phyloP scores from a whole-genome alignment of 257 asterid genomes.

The Plantago ovata region DNA sequence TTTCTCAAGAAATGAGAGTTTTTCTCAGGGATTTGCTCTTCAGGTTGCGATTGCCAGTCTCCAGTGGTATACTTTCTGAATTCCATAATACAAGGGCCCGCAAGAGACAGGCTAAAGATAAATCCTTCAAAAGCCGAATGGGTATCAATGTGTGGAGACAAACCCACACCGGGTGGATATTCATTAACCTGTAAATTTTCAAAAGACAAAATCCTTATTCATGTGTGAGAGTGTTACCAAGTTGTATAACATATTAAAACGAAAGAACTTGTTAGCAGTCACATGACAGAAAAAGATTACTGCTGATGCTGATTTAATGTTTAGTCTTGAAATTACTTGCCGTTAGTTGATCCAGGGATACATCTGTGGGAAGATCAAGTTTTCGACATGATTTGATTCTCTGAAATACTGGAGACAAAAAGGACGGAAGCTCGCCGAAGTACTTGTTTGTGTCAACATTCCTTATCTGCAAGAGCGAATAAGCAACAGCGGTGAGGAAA shows the following conservation, averaged over 20 bases:
- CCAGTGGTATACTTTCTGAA: slow-evolving; percentile 71
- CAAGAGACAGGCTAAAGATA: slow-evolving; percentile 90
- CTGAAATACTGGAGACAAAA: slow-evolving; percentile 55
- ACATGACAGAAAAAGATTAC: slow-evolving; percentile 1
- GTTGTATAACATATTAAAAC: slow-evolving; percentile 8
- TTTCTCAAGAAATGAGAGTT: slow-evolving; percentile 43
- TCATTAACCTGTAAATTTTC: slow-evolving; percentile 76
- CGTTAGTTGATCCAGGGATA: slow-evolving; percentile 73
- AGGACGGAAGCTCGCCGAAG: slow-evolving; percentile 85
- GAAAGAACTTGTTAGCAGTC: background rate
- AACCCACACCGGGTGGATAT: slow-evolving; percentile 89
- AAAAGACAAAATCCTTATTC: slow-evolving; percentile 4
- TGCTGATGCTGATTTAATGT: slow-evolving; percentile 4
- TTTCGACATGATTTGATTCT: slow-evolving; percentile 48
- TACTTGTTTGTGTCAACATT: slow-evolving; percentile 69
- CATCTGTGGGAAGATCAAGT: slow-evolving; percentile 36
- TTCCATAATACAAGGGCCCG: slow-evolving; percentile 97
- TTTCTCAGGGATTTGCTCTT: slow-evolving; percentile 29
- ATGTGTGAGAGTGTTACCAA: slow-evolving; percentile 7
- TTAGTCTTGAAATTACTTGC: slow-evolving; percentile 36
- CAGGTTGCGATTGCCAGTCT: slow-evolving; percentile 48
- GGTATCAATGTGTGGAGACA: slow-evolving; percentile 96
- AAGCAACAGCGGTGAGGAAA: background rate
- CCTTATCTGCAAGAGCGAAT: slow-evolving; percentile 57
- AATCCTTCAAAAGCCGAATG: slow-evolving; percentile 91